Percentiles rank a stretch among this genome's conserved stretches.
Conservation (phyloP, 495 filamentous ascomycete genomes). For the Ramalina peruviana region DNA sequence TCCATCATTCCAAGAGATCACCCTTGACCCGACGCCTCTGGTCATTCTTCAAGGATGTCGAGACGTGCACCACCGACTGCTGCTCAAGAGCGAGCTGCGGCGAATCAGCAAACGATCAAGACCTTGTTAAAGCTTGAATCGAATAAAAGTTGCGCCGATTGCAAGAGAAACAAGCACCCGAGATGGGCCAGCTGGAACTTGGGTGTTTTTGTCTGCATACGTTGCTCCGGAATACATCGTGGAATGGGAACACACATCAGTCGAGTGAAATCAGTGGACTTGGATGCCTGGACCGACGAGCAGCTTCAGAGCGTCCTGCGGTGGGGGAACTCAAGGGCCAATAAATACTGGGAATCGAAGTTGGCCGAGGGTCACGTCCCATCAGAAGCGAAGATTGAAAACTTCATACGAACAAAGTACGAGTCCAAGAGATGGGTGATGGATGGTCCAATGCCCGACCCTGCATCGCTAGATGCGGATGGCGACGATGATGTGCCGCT, state of each 20-base stretch:
- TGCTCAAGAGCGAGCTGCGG: constrained; percentile 68
- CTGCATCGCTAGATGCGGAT: constrained; percentile 66
- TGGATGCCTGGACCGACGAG: constrained; percentile 97
- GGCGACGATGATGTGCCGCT: constrained; percentile 76
- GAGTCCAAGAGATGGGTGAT: constrained; percentile 96
- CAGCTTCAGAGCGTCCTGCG: constrained; percentile 80
- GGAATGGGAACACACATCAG: constrained; percentile 99
- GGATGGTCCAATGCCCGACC: constrained; percentile 90
- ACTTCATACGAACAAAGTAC: constrained; percentile 97
- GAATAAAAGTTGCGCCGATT: constrained; percentile 96
- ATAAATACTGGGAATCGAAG: constrained; percentile 98
- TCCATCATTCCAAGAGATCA: no score
- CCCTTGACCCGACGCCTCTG: no score
- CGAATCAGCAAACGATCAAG: constrained; percentile 86
- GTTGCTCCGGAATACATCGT: constrained; percentile 94
- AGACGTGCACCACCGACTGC: constrained; percentile 61
- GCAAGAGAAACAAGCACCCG: constrained; percentile 96
- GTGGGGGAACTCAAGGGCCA: constrained; percentile 92
- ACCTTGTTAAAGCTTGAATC: constrained; percentile 77
- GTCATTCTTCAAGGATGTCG: constrained; percentile 50
- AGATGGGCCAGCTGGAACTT: constrained; percentile 98
- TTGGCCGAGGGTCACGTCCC: constrained; percentile 83
- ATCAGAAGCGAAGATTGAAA: constrained; percentile 98
- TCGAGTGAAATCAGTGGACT: constrained; percentile 91
- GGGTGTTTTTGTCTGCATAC: constrained; percentile 91